A percentile compares a stretch with the other conserved stretches of the same genome.
These are phyloP conservation scores for Micromonas commoda DNA, from an alignment of 139 green algal species.

Conservation along the genomic window DNA sequence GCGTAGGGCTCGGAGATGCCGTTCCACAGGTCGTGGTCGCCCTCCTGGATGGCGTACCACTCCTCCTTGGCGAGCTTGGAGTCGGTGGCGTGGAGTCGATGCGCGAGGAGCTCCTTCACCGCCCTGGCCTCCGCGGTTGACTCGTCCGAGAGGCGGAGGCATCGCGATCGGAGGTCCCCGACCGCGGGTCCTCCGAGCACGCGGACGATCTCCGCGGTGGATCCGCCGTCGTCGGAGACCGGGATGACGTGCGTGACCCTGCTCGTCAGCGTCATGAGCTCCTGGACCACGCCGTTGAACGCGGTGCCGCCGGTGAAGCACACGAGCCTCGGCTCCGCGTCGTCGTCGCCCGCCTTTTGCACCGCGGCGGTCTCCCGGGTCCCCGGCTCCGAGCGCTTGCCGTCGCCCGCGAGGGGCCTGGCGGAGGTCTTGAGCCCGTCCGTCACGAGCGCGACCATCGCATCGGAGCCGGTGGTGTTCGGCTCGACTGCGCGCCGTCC, in stretches of 20 bases:
- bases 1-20: constrained; percentile 92
- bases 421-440: not conserved
- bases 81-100: constrained; percentile 65
- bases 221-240: constrained; percentile 92
- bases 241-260: constrained; percentile 87
- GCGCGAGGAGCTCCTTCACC: constrained; percentile 76
- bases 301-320: constrained; percentile 93
- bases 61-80: constrained; percentile 37
- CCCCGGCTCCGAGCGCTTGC: not conserved
- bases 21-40: constrained; percentile 80
- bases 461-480: too few relatives aligned
- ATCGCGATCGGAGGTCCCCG: constrained; percentile 91
- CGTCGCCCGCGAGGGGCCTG: not conserved
- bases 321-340: constrained; percentile 44
- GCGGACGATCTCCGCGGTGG: constrained; percentile 94
- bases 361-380: not conserved
- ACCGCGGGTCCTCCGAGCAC: constrained; percentile 94
- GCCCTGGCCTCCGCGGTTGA: constrained; percentile 71
- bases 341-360: not conserved
- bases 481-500: too few relatives aligned
- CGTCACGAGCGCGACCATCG: not conserved
- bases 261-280: constrained; percentile 66
- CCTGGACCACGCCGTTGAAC: constrained; percentile 89
- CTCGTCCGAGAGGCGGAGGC: constrained; percentile 86
- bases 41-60: constrained; percentile 89